Evolutionary conservation across 75 land plant species (phyloP), one percentile per base, ranked within the genome.

Genomic region (Cupressus sempervirens): DNA sequence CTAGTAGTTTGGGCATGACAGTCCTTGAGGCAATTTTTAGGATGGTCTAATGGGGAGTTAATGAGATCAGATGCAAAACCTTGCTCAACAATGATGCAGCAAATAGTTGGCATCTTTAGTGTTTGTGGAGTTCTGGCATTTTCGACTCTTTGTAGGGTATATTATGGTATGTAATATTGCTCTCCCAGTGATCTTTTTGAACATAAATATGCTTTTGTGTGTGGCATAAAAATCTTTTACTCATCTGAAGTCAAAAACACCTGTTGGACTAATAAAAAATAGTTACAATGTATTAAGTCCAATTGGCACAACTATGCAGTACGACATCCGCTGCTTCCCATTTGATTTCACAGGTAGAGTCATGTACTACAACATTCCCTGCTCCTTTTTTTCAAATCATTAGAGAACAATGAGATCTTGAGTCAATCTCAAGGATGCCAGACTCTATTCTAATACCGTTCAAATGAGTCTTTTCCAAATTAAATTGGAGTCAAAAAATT

Each of bases 11-110:
- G n/a, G n/a, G n/a, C n/a, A n/a, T n/a, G n/a, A n/a, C n/a, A n/a
- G n/a, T n/a, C n/a, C n/a, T 45, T 95, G 86, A 87, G 97, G 84
- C 84, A 86, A 29, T 62, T 82, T 4, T 83, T 95, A 6, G 97
- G 97, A 12, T 89, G 45, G 74, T 92, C 97, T 8, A 92, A 91
- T 65, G 97, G 97, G n/a, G 95, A 95, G 65, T 56, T 95, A 80
- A 94, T 93, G 95, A 86, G 95, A 54, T 86, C 95, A 70, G 97
- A 95, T 84, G 83, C 90, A 14, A 91, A 89, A 50, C 94, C 97
- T 6, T 94, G 97, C 80, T 83, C 91, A 3, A 87, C 90, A 23
- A 82, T 91, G 40, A 95, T 87, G 92, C 88, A 88, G 9, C 93
- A 93, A 56, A 94, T 93, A 7, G 96, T 94, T 70, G 90, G 91